phyloP scores from a whole-genome alignment of 176 grass and related monocot genomes.

The Saccharum spontaneum region DNA sequence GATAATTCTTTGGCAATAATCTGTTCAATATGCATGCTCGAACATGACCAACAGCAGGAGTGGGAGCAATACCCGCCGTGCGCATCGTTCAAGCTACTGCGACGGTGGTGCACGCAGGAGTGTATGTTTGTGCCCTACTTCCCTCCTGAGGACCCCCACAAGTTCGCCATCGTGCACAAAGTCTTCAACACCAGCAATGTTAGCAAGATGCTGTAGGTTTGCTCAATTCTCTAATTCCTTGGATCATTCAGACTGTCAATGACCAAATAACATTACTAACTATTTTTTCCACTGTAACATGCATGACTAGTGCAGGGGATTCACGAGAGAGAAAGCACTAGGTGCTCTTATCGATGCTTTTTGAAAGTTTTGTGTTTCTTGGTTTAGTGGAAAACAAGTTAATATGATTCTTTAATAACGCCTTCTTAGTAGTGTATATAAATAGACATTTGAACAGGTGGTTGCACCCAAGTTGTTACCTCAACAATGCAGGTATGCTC shows the following conservation, averaged over 20 bases:
- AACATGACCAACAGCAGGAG: no score
- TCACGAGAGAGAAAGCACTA: slow-evolving; percentile 56
- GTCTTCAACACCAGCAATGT: slow-evolving; percentile 43
- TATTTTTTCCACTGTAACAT: background rate
- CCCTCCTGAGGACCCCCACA: slow-evolving; percentile 64
- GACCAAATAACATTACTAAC: background rate
- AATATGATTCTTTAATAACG: background rate
- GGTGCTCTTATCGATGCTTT: slow-evolving; percentile 50
- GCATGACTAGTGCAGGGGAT: slow-evolving; percentile 41
- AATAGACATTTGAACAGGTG: background rate
- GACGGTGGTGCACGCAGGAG: no score
- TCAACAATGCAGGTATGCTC: background rate
- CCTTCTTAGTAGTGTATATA: background rate
- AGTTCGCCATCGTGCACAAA: slow-evolving; percentile 74
- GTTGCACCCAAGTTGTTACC: background rate
- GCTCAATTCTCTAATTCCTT: no score
- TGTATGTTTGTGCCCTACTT: slow-evolving; percentile 61
- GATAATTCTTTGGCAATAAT: no score
- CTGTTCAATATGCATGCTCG: no score
- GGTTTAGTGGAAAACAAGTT: slow-evolving; percentile 61
- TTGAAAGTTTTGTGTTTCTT: slow-evolving; percentile 57
- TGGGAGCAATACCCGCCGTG: no score
- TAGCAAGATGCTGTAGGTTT: no score
- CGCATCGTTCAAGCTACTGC: no score
- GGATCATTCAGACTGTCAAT: background rate